phyloP scores from a whole-genome alignment of 2,329 filamentous ascomycete genomes.

The Aurifilum marmelostoma region DNA sequence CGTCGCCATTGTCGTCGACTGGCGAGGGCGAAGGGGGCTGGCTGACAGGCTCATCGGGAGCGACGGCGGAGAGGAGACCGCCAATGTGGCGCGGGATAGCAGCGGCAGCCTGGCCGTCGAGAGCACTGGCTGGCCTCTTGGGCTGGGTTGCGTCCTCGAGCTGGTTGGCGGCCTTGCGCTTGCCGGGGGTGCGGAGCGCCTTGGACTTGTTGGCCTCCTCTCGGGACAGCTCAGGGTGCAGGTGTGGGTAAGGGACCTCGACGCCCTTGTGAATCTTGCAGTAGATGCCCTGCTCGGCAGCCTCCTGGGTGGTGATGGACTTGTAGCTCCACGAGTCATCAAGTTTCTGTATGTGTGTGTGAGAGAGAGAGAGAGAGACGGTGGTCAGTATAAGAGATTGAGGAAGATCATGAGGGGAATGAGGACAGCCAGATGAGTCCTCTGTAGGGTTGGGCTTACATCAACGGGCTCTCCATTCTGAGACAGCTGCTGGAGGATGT shows the following conservation, averaged over 20 bases:
- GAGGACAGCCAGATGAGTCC: no score
- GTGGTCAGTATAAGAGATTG: slow-evolving; percentile 19
- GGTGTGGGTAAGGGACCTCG: slow-evolving; percentile 47
- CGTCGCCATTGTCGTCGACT: slow-evolving; percentile 31
- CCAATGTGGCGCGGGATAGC: slow-evolving; percentile 46
- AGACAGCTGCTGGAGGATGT: slow-evolving; percentile 49
- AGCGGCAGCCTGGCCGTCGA: slow-evolving; percentile 38
- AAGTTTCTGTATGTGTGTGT: slow-evolving; percentile 27
- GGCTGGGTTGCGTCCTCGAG: slow-evolving; percentile 50
- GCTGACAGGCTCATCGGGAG: slow-evolving; percentile 35
- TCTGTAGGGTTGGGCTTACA: slow-evolving; percentile 42
- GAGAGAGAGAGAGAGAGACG: background rate
- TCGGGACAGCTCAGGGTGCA: slow-evolving; percentile 42
- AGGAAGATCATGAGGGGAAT: background rate
- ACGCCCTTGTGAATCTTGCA: slow-evolving; percentile 43
- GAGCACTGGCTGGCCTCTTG: slow-evolving; percentile 46
- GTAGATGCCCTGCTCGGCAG: slow-evolving; percentile 49
- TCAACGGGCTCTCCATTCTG: slow-evolving; percentile 51
- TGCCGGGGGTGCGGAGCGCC: slow-evolving; percentile 30
- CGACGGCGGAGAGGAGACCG: slow-evolving; percentile 41
- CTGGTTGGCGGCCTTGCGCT: slow-evolving; percentile 56
- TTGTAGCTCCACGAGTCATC: slow-evolving; percentile 52
- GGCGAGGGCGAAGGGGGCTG: slow-evolving; percentile 34
- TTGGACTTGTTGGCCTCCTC: slow-evolving; percentile 40
- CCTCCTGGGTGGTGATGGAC: slow-evolving; percentile 48